Percentiles rank a stretch among this genome's conserved stretches.
Conservation (phyloP, 2,329 filamentous ascomycete genomes). For the Fusarium paranaense region DNA sequence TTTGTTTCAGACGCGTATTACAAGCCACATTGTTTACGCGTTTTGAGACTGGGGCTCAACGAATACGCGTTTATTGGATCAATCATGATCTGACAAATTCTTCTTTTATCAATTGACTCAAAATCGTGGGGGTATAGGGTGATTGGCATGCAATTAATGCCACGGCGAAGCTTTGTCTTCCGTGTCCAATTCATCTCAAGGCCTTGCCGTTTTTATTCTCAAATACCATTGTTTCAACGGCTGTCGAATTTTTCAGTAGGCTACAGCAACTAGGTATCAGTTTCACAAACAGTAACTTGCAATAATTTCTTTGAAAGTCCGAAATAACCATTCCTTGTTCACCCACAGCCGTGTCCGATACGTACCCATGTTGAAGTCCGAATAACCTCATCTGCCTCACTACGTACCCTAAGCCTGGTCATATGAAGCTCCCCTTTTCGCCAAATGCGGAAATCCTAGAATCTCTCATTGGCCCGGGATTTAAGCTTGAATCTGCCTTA, state of each 20-base stretch:
- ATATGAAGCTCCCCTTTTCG: background rate
- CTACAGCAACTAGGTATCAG: background rate
- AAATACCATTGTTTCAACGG: background rate
- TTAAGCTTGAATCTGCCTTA: background rate
- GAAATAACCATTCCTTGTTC: background rate
- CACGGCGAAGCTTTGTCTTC: background rate
- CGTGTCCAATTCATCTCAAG: background rate
- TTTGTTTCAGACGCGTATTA: background rate
- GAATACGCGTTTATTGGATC: background rate
- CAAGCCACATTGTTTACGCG: background rate
- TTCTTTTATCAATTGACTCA: background rate
- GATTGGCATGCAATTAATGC: background rate
- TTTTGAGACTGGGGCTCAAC: background rate
- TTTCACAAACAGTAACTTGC: background rate
- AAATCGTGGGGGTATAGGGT: background rate
- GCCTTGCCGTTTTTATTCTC: background rate
- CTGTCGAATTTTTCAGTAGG: background rate
- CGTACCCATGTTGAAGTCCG: background rate
- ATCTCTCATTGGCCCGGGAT: background rate
- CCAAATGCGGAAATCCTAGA: background rate
- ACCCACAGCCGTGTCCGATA: background rate
- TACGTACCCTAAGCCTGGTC: background rate
- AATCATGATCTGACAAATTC: background rate
- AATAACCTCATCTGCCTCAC: background rate
- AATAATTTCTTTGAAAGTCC: background rate